A percentile compares a stretch with the other conserved stretches of the same genome.
Conservation (phyloP, 2,329 filamentous ascomycete genomes). For the Colletotrichum lindemuthianum region DNA sequence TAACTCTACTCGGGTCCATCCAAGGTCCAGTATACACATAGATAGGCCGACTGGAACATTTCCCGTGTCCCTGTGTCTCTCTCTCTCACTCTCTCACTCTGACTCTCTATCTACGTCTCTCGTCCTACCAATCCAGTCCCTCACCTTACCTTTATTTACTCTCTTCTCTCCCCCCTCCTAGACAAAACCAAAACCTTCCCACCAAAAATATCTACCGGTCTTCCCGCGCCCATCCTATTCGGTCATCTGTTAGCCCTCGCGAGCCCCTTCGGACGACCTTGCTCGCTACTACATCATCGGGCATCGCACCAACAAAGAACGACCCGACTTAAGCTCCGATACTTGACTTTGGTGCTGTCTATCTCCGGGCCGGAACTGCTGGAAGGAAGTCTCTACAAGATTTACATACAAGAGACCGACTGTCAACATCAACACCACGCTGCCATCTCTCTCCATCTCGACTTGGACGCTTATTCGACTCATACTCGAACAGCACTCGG, state of each 20-base stretch:
- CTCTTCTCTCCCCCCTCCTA: background rate
- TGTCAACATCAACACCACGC: background rate
- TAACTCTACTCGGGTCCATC: background rate
- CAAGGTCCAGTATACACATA: too few species aligned
- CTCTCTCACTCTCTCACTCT: background rate
- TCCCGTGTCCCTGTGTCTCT: background rate
- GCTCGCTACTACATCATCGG: conserved; percentile 5
- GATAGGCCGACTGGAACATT: too few species aligned
- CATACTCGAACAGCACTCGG: background rate
- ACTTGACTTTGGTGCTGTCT: background rate
- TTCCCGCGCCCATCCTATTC: background rate
- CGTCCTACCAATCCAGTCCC: too few species aligned
- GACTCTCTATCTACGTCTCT: background rate
- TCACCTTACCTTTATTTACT: background rate
- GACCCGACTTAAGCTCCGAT: background rate
- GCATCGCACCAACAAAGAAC: conserved; percentile 11
- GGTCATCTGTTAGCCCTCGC: background rate
- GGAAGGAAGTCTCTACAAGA: conserved; percentile 10
- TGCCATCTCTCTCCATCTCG: too few species aligned
- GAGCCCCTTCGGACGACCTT: background rate
- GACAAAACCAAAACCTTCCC: too few species aligned
- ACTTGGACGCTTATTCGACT: too few species aligned
- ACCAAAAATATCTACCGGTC: too few species aligned
- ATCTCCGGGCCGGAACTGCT: conserved; percentile 12
- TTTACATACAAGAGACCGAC: background rate